Conservation (phyloP, 192 early-diverging fungal species). For the Diversispora epigaea region DNA sequence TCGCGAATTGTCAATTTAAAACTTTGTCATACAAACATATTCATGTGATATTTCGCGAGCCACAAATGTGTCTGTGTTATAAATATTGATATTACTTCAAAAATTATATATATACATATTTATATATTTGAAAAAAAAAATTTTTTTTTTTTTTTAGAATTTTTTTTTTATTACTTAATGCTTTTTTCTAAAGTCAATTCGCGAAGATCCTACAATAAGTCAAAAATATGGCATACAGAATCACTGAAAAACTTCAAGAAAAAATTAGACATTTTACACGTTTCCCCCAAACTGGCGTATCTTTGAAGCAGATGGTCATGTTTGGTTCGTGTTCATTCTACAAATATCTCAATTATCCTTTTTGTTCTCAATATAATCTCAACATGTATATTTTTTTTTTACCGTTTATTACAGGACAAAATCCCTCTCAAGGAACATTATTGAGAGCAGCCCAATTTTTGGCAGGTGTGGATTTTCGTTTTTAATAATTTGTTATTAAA, state of each 20-base stretch:
- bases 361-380: not conserved
- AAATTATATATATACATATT: no score
- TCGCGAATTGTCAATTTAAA: no score
- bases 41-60: no score
- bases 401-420: conserved; percentile 50
- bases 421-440: conserved; percentile 70
- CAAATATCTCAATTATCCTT: not conserved
- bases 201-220: conserved; percentile 2
- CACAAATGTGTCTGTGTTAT: no score
- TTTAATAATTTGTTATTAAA: no score
- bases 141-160: not conserved
- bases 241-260: conserved; percentile 62
- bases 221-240: conserved; percentile 39
- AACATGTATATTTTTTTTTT: not conserved
- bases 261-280: conserved; percentile 77
- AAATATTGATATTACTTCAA: no score
- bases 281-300: conserved; percentile 91
- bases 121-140: no score
- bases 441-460: conserved; percentile 77
- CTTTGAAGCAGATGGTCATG: conserved; percentile 92
- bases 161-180: conserved; percentile 4
- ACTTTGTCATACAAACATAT: no score
- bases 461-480: conserved; percentile 41
- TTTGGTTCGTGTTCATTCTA: conserved; percentile 62
- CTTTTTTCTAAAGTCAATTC: conserved; percentile 1